Conservation (phyloP, 371 early-diverging fungal species). For the Actinomucor elegans region DNA sequence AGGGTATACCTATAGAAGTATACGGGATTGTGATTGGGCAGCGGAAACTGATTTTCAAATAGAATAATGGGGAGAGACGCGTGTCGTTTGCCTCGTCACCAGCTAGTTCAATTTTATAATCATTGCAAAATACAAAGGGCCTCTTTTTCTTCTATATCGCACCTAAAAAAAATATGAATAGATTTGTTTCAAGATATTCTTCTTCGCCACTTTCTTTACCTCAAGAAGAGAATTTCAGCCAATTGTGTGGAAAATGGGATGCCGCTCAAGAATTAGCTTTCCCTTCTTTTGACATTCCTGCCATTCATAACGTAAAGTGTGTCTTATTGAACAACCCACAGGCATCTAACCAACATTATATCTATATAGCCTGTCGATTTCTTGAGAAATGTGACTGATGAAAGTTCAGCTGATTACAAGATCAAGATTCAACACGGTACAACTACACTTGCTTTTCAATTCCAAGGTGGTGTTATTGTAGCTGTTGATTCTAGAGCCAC, state of each 20-base stretch:
- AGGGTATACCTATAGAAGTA: too few species aligned
- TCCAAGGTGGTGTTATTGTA: constrained; percentile 96
- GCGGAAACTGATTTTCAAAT: too few species aligned
- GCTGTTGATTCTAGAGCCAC: constrained; percentile 99
- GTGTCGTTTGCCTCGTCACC: too few species aligned
- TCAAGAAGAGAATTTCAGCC: constrained; percentile 28
- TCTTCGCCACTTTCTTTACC: constrained; percentile 43
- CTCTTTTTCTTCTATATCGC: too few species aligned
- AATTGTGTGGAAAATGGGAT: constrained; percentile 55
- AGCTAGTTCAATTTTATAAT: too few species aligned
- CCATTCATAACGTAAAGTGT: constrained; percentile 56
- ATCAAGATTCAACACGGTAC: constrained; percentile 98
- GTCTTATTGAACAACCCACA: too few species aligned
- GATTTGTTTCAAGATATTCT: constrained; percentile 58
- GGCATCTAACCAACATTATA: too few species aligned
- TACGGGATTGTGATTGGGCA: too few species aligned
- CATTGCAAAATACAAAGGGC: too few species aligned
- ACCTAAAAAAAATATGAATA: constrained; percentile 48
- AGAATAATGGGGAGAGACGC: too few species aligned
- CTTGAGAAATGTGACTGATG: constrained; percentile 62
- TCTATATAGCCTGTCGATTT: constrained; percentile 62
- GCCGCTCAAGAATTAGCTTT: constrained; percentile 67
- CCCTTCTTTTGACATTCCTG: constrained; percentile 75
- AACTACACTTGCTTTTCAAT: constrained; percentile 99
- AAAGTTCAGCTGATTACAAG: constrained; percentile 56